Conservation (phyloP, 129 eudicot species). For the Chrysanthemum seticuspe region DNA sequence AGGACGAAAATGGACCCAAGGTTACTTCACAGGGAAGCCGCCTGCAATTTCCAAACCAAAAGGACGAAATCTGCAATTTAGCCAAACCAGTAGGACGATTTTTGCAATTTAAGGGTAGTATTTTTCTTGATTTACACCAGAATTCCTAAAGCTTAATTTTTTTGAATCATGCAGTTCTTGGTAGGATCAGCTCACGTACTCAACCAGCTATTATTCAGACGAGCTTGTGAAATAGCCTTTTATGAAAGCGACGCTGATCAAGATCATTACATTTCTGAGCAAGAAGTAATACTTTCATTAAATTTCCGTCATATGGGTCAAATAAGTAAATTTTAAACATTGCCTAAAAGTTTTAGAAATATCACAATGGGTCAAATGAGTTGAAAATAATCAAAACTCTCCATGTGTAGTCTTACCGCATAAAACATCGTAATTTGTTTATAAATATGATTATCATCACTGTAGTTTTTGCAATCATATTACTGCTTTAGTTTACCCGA, state of each 20-base stretch:
- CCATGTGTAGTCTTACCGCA: background rate
- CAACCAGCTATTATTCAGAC: constrained; percentile 64
- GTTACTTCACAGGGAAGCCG: no score
- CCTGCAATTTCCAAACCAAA: no score
- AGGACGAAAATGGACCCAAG: no score
- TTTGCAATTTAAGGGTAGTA: background rate
- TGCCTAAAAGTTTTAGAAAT: background rate
- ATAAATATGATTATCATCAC: no score
- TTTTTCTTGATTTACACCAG: constrained; percentile 3
- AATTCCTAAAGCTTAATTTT: background rate
- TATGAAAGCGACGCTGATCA: constrained; percentile 41
- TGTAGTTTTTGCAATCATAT: background rate
- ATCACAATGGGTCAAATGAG: background rate
- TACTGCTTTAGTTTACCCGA: background rate
- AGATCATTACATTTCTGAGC: constrained; percentile 49
- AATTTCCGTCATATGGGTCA: background rate
- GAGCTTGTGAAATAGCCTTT: constrained; percentile 80
- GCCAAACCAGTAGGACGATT: no score
- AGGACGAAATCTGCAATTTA: no score
- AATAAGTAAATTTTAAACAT: background rate
- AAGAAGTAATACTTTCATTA: constrained; percentile 52
- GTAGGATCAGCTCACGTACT: constrained; percentile 72
- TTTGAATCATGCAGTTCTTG: constrained; percentile 64
- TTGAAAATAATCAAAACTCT: background rate
- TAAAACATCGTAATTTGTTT: background rate